phyloP scores from a whole-genome alignment of 257 asterid genomes.

The Forsythia suspensa region DNA sequence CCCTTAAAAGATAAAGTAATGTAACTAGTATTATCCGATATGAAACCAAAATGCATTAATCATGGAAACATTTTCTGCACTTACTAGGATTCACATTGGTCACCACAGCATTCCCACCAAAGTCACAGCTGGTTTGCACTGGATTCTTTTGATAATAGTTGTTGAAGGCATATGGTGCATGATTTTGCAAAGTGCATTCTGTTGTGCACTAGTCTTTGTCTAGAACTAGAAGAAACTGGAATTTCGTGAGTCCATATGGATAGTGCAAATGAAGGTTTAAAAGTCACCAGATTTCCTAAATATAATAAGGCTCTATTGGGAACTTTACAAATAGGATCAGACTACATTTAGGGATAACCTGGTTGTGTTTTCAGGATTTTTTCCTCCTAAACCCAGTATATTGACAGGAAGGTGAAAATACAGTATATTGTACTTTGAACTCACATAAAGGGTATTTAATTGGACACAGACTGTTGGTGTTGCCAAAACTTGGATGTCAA shows the following conservation, averaged over 20 bases:
- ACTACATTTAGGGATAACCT: neutral
- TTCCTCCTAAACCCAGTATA: neutral
- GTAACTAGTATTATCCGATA: too few species aligned
- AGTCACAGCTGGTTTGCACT: too few species aligned
- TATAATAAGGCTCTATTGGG: neutral
- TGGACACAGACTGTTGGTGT: slow-evolving; percentile 86
- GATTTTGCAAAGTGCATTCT: too few species aligned
- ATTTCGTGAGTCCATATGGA: neutral
- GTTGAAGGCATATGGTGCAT: too few species aligned
- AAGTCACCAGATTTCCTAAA: neutral
- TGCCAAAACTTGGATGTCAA: slow-evolving; percentile 60
- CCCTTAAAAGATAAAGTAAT: too few species aligned
- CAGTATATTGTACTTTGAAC: slow-evolving; percentile 32
- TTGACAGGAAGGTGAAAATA: neutral
- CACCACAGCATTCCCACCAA: too few species aligned
- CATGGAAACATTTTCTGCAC: too few species aligned
- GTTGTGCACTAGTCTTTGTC: too few species aligned
- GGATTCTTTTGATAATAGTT: too few species aligned
- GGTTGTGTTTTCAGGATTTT: neutral
- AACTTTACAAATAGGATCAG: neutral
- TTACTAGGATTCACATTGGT: too few species aligned
- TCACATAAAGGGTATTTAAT: slow-evolving; percentile 87
- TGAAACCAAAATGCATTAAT: too few species aligned
- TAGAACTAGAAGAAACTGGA: neutral
- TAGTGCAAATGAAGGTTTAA: neutral